Evolutionary conservation across 148 eudicot genomes (phyloP), one percentile per base, ranked within the genome.

Genomic region (Nepenthes gracilis): DNA sequence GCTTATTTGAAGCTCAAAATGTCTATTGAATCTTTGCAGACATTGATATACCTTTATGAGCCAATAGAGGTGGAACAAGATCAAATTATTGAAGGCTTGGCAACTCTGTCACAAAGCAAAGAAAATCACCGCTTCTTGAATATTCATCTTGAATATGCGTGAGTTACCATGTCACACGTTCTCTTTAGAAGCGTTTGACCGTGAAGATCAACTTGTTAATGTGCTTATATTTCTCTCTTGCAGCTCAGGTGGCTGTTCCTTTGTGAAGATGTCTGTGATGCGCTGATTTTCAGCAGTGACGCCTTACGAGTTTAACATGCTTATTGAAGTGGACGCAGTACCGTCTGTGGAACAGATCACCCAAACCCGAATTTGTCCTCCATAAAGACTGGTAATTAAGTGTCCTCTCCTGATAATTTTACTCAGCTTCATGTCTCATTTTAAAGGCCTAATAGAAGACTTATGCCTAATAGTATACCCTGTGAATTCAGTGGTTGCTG

Each of bases 31-130:
- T 1, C 55, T 14, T 58, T 64, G 79, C 85, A 92, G 97, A 83
- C 96, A 0, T 50, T 92, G 76, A 69, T 92, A 6, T 92, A 85
- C 84, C 83, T 87, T 55, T 88, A 85, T 56, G 97, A 92, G 64
- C 96, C 95, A 52, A 72, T 86, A 51, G 97, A 90, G 37, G 84
- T 92, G 62, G 98, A 85, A 72, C 98, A 92, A 75, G 98, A 92
- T 79, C 97, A 90, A 62, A 43, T 72, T 40, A 88, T 92, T 69
- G 84, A 84, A 69, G 98, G 98, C 57, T 86, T 91, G 45, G 79
- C 88, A 56, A 76, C 80, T 37, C 70, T 92, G 63, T 74, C 94
- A 7, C 98, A 92, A 64, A 85, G 95, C 88, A 88, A 80, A 71
- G 98, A 92, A 65, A 92, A 92, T 58, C 57, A 80, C 38, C 87